Percentiles rank a stretch among this genome's conserved stretches.
phyloP scores from a whole-genome alignment of 345 rosid species.

The Eutrema heterophyllum region DNA sequence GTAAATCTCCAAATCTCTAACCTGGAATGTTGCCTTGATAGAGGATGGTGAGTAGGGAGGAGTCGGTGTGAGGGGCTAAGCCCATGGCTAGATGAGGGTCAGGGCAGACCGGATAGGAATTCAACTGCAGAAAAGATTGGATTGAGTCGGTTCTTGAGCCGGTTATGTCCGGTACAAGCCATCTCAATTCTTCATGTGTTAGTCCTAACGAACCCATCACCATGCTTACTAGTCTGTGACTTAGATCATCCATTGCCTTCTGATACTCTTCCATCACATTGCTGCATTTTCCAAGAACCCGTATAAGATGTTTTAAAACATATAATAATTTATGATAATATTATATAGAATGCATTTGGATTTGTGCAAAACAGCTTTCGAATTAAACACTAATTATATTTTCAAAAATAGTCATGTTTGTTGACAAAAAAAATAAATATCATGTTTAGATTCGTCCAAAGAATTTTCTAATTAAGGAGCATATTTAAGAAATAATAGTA shows the following conservation, averaged over 20 bases:
- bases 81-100: conserved; percentile 50
- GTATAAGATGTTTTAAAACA: not conserved
- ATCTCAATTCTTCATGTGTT: conserved; percentile 33
- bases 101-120: conserved; percentile 55
- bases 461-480: not conserved
- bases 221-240: conserved; percentile 34
- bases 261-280: conserved; percentile 40
- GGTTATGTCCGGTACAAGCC: conserved; percentile 25
- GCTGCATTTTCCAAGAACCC: conserved; percentile 25
- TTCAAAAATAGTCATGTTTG: not conserved
- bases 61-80: conserved; percentile 49
- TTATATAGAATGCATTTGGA: not conserved
- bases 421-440: not conserved
- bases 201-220: conserved; percentile 40
- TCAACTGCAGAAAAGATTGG: conserved; percentile 39
- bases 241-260: conserved; percentile 21
- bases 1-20: not conserved
- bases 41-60: conserved; percentile 42
- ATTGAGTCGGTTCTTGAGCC: not conserved
- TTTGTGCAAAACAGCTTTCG: not conserved
- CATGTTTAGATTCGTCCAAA: not conserved
- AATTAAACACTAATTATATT: not conserved
- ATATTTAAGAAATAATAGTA: not conserved
- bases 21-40: conserved; percentile 38
- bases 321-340: not conserved